These are phyloP conservation scores for Vitis hybrid DNA, from an alignment of 177 flowering plant genomes.

Conservation along the genomic window DNA sequence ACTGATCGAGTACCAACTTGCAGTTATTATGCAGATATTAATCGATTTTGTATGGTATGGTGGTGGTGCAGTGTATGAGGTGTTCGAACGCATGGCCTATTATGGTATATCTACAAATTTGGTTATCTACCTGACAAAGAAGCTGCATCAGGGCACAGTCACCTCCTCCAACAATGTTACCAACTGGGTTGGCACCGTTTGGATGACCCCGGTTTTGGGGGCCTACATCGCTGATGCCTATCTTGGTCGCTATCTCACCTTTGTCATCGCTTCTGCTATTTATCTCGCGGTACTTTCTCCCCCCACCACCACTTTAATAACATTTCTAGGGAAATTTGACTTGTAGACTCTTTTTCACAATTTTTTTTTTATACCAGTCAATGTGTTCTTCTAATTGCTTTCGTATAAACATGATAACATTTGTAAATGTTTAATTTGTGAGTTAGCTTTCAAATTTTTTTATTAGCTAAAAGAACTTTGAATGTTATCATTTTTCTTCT, in stretches of 20 bases:
- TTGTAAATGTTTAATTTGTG: no score
- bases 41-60: neutral
- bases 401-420: no score
- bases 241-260: constrained; percentile 87
- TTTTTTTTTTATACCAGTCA: no score
- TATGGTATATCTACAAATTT: constrained; percentile 80
- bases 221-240: constrained; percentile 85
- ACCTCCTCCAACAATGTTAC: constrained; percentile 72
- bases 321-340: no score
- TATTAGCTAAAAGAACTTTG: no score
- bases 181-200: constrained; percentile 83
- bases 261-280: constrained; percentile 55
- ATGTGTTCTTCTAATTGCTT: no score
- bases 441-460: no score
- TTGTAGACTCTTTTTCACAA: no score
- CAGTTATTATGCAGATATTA: neutral
- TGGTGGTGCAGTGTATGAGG: constrained; percentile 58
- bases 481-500: no score
- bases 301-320: no score
- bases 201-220: constrained; percentile 83
- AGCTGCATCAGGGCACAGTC: constrained; percentile 85
- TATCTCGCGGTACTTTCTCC: constrained; percentile 55
- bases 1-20: neutral
- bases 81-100: constrained; percentile 83
- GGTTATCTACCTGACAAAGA: constrained; percentile 56